A percentile compares a stretch with the other conserved stretches of the same genome.
Evolutionary conservation across 2,329 filamentous ascomycete species (phyloP).

Genomic region (Cytospora mali): DNA sequence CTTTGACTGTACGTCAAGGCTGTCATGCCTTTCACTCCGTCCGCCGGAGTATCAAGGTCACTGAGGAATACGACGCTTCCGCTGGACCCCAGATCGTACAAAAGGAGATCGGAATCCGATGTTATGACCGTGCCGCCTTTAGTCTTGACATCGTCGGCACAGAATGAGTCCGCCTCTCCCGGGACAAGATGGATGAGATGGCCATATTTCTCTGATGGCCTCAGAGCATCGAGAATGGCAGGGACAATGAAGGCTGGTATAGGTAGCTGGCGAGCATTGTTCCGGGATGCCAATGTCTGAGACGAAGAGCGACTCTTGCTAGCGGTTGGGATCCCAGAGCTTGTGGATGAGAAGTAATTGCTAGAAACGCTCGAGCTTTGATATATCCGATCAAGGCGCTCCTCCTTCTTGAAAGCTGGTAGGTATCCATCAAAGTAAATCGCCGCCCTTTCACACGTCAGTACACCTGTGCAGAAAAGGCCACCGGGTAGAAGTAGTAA

Average conservation of each 20-base stretch:
- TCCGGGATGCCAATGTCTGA: not conserved
- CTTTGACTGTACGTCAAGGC: conserved; percentile 32
- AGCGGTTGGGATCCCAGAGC: conserved; percentile 31
- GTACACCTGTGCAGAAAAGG: conserved; percentile 8
- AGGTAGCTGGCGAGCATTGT: conserved; percentile 35
- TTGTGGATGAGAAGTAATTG: conserved; percentile 45
- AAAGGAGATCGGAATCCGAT: conserved; percentile 83
- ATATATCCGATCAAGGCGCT: conserved; percentile 63
- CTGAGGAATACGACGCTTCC: conserved; percentile 70
- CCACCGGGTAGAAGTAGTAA: not conserved
- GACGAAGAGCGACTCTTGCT: conserved; percentile 21
- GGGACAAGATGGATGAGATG: conserved; percentile 63
- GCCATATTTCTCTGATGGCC: conserved; percentile 45
- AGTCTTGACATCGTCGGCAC: conserved; percentile 64
- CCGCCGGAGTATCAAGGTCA: conserved; percentile 52
- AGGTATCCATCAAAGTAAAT: conserved; percentile 89
- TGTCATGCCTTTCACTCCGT: conserved; percentile 30
- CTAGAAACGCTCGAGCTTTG: conserved; percentile 60
- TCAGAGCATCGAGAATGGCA: conserved; percentile 71
- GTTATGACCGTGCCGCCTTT: conserved; percentile 66
- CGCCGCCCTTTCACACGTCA: conserved; percentile 51
- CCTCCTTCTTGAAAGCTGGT: conserved; percentile 65
- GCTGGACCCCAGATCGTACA: conserved; percentile 66
- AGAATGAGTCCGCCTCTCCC: conserved; percentile 84
- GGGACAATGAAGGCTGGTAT: conserved; percentile 73